Evolutionary conservation across 2,329 filamentous ascomycete species (phyloP).

Genomic region (Alternaria rosae): DNA sequence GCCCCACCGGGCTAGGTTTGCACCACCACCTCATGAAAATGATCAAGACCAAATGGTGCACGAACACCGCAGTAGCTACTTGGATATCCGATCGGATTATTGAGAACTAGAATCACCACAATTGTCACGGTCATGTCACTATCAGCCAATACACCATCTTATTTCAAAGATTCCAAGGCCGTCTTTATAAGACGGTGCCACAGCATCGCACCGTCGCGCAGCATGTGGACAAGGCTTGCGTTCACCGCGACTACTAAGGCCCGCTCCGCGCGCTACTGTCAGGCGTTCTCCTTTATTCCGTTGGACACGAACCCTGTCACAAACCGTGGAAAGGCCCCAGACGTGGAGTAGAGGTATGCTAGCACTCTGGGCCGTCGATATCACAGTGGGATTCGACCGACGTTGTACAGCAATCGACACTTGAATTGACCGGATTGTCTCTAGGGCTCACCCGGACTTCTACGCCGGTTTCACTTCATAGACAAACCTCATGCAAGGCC

Average conservation of each 20-base stretch:
- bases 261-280: neutral
- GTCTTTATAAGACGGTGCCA: neutral
- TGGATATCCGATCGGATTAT: neutral
- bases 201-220: neutral
- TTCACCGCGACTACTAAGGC: neutral
- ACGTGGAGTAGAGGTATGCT: neutral
- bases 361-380: neutral
- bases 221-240: neutral
- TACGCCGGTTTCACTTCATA: neutral
- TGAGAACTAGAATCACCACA: neutral
- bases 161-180: neutral
- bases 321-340: neutral
- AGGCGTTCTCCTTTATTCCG: neutral
- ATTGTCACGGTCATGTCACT: neutral
- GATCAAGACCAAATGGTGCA: neutral
- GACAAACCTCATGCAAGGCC: neutral
- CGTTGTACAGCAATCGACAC: neutral
- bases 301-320: neutral
- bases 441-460: neutral
- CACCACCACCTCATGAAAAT: neutral
- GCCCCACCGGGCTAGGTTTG: neutral
- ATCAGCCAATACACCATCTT: neutral
- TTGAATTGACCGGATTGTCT: neutral
- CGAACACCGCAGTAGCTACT: neutral
- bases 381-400: neutral